Evolutionary conservation across 169 alveolate species (phyloP).

Genomic region (Fabrea salina): DNA sequence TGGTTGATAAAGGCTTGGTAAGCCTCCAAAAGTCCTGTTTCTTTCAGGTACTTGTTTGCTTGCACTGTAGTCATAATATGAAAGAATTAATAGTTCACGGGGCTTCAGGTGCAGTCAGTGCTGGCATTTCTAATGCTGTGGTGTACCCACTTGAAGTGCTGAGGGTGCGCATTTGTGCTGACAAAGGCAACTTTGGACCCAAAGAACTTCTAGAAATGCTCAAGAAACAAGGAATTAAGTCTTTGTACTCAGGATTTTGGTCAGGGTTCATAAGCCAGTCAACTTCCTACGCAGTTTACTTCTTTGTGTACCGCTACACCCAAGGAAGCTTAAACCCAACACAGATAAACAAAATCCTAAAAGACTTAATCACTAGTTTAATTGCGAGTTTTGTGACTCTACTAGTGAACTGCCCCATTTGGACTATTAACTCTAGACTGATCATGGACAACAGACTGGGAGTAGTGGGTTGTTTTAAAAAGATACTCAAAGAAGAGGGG

Average conservation of each 20-base stretch:
- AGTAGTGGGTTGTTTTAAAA: neutral
- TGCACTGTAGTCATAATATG: no score
- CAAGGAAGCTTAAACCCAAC: no score
- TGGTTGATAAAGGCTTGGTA: neutral
- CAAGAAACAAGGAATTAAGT: slow-evolving; percentile 3
- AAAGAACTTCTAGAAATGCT: neutral
- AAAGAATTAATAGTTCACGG: slow-evolving; percentile 16
- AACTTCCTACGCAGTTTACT: slow-evolving; percentile 21
- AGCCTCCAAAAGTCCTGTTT: neutral
- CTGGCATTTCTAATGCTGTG: neutral
- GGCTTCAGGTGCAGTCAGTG: slow-evolving; percentile 17
- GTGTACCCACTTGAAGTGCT: slow-evolving; percentile 26
- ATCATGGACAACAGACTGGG: slow-evolving; percentile 1
- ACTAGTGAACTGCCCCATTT: neutral
- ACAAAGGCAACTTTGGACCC: neutral
- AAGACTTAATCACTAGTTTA: neutral
- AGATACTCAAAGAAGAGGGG: slow-evolving; percentile 15
- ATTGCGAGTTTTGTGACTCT: slow-evolving; percentile 5
- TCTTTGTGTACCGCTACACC: no score
- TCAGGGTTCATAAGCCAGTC: neutral
- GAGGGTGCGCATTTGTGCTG: neutral
- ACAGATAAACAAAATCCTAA: neutral
- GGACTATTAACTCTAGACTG: slow-evolving; percentile 24
- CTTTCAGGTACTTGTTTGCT: neutral
- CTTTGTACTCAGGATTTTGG: slow-evolving; percentile 22